These are phyloP conservation scores for Furcasterigmium furcatum DNA, from an alignment of 2,329 filamentous ascomycete genomes.

Conservation along the genomic window DNA sequence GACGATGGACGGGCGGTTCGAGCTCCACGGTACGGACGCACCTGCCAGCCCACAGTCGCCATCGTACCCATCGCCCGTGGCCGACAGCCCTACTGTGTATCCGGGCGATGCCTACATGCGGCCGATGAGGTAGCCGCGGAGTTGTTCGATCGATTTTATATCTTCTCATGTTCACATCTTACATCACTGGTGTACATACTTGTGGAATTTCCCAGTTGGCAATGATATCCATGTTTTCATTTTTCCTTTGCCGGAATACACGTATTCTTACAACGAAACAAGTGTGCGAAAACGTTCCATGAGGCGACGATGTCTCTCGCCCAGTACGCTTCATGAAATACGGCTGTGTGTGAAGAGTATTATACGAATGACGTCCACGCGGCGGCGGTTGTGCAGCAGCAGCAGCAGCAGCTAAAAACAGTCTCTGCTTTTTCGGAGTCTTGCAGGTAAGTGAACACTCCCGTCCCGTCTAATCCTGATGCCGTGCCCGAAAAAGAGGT, in stretches of 20 bases:
- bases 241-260: neutral
- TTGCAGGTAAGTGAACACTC: too few relatives aligned
- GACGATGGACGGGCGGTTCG: conserved; percentile 30
- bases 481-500: too few relatives aligned
- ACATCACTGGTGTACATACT: neutral
- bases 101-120: neutral
- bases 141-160: neutral
- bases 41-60: conserved; percentile 9
- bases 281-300: neutral
- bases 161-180: neutral
- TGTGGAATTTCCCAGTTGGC: neutral
- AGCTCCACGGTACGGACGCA: conserved; percentile 41
- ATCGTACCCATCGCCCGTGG: conserved; percentile 9
- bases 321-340: too few relatives aligned
- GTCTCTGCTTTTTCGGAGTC: too few relatives aligned
- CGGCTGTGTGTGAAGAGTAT: too few relatives aligned
- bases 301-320: neutral
- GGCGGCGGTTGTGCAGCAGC: too few relatives aligned
- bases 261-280: neutral
- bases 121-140: conserved; percentile 5
- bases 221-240: neutral
- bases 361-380: too few relatives aligned
- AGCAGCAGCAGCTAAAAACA: too few relatives aligned
- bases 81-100: neutral
- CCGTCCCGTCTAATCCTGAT: too few relatives aligned